Percentiles rank a stretch among this genome's conserved stretches.
Evolutionary conservation across 2,329 filamentous ascomycete species (phyloP).

Genomic region (Trichoderma citrinoviride): DNA sequence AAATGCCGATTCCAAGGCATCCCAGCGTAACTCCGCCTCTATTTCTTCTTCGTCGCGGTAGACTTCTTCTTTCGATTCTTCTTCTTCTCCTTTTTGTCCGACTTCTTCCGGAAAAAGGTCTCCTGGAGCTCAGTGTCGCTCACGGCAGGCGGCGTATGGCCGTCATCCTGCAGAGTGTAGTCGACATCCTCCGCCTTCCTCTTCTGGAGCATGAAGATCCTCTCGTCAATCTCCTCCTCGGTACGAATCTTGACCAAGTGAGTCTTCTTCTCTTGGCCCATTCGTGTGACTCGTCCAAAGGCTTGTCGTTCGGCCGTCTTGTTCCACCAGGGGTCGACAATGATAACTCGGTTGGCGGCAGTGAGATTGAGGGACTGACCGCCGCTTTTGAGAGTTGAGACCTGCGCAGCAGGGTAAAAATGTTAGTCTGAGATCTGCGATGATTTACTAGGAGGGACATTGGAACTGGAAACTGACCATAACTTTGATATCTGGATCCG

Average conservation of each 20-base stretch:
- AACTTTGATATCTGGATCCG: neutral
- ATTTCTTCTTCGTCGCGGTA: neutral
- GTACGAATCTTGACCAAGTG: conserved; percentile 4
- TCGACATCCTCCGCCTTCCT: conserved; percentile 4
- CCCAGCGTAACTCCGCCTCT: neutral
- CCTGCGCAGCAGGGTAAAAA: neutral
- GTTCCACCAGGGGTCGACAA: conserved; percentile 63
- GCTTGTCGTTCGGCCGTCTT: conserved; percentile 60
- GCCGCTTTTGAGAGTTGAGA: conserved; percentile 34
- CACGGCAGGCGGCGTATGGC: neutral
- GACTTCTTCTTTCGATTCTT: neutral
- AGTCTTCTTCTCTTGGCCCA: conserved; percentile 41
- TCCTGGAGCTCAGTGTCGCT: conserved; percentile 6
- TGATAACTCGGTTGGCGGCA: conserved; percentile 51
- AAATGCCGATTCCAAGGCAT: neutral
- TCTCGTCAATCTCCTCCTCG: neutral
- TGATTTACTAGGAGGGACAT: neutral
- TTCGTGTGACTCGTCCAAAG: conserved; percentile 58
- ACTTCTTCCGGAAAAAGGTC: neutral
- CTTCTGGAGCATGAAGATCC: neutral
- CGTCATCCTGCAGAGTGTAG: conserved; percentile 9
- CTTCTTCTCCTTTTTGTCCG: neutral
- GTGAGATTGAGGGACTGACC: conserved; percentile 42
- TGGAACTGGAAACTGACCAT: neutral
- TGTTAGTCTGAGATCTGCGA: neutral